Conservation (phyloP, 371 early-diverging fungal genomes). For the Funneliformis caledonium region DNA sequence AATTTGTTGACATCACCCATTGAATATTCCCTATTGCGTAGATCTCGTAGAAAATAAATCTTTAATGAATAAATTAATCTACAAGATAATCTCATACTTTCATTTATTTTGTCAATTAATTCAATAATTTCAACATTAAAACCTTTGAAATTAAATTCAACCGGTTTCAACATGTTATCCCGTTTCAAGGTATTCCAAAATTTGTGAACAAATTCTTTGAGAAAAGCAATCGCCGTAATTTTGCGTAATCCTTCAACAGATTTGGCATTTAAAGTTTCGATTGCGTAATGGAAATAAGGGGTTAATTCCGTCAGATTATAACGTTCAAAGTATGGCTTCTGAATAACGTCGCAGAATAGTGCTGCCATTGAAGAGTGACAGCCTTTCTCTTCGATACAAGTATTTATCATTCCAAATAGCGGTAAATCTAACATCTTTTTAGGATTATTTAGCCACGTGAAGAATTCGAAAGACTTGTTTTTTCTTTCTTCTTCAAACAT, state of each 20-base stretch:
- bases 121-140: neutral
- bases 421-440: neutral
- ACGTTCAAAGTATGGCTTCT: slow-evolving; percentile 5
- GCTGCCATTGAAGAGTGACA: slow-evolving; percentile 19
- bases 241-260: slow-evolving; percentile 2
- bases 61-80: slow-evolving; percentile 31
- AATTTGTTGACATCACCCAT: slow-evolving; percentile 12
- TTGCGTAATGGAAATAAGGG: neutral
- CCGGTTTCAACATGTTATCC: neutral
- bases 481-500: slow-evolving; percentile 31
- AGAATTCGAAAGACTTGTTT: neutral
- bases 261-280: neutral
- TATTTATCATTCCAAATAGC: slow-evolving; percentile 18
- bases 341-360: slow-evolving; percentile 34
- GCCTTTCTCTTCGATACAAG: neutral
- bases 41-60: slow-evolving; percentile 17
- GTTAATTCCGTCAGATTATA: neutral
- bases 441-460: neutral
- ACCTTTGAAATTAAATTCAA: neutral
- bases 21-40: slow-evolving; percentile 8
- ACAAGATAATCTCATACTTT: neutral
- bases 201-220: slow-evolving; percentile 29
- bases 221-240: slow-evolving; percentile 18
- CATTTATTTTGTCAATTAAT: neutral
- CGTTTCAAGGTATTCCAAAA: slow-evolving; percentile 9